A percentile compares a stretch with the other conserved stretches of the same genome.
Conservation (phyloP, 2,329 filamentous ascomycete species). For the Capronia epimyces region DNA sequence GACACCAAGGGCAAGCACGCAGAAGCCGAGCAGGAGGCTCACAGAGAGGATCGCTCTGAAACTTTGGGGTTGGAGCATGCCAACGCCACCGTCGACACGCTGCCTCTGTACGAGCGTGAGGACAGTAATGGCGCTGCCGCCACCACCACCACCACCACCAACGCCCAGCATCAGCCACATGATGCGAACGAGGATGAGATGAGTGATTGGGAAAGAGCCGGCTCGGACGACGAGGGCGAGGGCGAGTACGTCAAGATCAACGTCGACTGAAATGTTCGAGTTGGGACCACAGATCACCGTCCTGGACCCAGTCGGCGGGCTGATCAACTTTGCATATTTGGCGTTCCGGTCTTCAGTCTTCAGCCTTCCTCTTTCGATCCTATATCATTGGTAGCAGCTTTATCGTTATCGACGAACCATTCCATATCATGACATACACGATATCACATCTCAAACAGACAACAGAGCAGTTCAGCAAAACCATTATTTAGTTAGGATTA, state of each 20-base stretch:
- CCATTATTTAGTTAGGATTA: no score
- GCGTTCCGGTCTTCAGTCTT: no score
- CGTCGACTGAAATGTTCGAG: slow-evolving; percentile 42
- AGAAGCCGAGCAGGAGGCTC: slow-evolving; percentile 18
- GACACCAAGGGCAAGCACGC: slow-evolving; percentile 25
- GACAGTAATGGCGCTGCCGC: slow-evolving; percentile 24
- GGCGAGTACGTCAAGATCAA: slow-evolving; percentile 55
- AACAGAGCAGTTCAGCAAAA: no score
- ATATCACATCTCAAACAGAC: no score
- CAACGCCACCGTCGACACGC: slow-evolving; percentile 21
- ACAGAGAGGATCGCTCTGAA: slow-evolving; percentile 27
- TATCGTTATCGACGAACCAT: no score
- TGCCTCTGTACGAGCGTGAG: slow-evolving; percentile 22
- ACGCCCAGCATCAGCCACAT: background rate
- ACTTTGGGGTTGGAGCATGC: slow-evolving; percentile 30
- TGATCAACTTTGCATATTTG: no score
- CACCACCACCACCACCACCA: slow-evolving; percentile 18
- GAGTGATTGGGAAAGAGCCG: slow-evolving; percentile 26
- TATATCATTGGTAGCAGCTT: no score
- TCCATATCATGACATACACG: no score
- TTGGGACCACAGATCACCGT: no score
- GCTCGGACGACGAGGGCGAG: slow-evolving; percentile 29
- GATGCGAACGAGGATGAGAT: slow-evolving; percentile 18
- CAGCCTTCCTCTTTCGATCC: no score
- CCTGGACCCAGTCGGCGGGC: no score